A percentile compares a stretch with the other conserved stretches of the same genome.
Conservation (phyloP, 352 stramenopile genomes). For the Phytophthora sansomeana region DNA sequence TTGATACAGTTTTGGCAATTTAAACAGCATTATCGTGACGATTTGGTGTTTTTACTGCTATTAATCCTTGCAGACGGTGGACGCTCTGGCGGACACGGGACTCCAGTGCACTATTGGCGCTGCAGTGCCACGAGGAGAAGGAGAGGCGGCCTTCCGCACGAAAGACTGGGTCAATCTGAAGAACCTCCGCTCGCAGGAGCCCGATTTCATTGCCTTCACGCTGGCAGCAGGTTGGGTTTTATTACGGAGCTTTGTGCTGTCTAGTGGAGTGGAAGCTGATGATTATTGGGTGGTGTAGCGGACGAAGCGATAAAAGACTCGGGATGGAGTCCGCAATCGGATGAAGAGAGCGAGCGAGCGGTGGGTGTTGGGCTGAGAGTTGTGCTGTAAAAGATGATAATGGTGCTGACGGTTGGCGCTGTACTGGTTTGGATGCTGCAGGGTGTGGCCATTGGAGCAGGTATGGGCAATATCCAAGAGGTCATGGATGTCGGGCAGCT, state of each 20-base stretch:
- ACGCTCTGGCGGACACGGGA: conserved; percentile 59
- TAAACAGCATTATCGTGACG: conserved; percentile 5
- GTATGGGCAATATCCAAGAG: conserved; percentile 90
- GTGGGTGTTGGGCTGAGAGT: conserved; percentile 29
- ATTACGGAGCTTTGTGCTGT: background rate
- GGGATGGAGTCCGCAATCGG: conserved; percentile 64
- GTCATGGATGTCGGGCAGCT: conserved; percentile 81
- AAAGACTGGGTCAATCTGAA: conserved; percentile 80
- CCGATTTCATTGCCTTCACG: conserved; percentile 89
- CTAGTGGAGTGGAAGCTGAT: conserved; percentile 1
- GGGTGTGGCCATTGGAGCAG: conserved; percentile 86
- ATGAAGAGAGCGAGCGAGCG: conserved; percentile 73
- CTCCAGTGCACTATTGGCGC: conserved; percentile 78
- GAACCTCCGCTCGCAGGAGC: conserved; percentile 74
- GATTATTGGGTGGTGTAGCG: conserved; percentile 49
- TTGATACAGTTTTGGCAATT: conserved; percentile 9
- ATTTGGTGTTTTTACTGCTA: conserved; percentile 6
- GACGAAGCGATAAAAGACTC: conserved; percentile 85
- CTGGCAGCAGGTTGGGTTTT: conserved; percentile 71
- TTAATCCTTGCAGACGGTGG: conserved; percentile 50
- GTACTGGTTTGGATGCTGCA: conserved; percentile 23
- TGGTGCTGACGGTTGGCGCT: conserved; percentile 1
- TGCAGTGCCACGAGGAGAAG: conserved; percentile 70
- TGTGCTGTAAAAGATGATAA: background rate
- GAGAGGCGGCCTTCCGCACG: conserved; percentile 58